Evolutionary conservation across 306 rosid genomes (phyloP).

Genomic region (Sechiopsis laciniata): DNA sequence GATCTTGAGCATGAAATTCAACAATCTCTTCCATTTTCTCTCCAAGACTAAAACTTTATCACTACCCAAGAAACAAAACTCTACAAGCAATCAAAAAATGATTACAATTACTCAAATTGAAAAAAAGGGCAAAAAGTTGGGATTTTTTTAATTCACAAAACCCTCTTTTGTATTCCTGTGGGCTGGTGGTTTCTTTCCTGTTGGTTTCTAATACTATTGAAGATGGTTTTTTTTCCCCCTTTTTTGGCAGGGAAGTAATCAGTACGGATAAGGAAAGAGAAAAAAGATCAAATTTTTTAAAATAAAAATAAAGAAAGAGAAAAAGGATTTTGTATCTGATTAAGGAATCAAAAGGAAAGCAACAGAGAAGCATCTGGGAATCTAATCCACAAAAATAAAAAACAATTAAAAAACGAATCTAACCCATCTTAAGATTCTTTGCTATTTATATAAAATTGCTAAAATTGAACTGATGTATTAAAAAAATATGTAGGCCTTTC

Average conservation of each 20-base stretch:
- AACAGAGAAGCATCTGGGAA: slow-evolving; percentile 77
- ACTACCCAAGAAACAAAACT: too few species aligned
- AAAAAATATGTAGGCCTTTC: too few species aligned
- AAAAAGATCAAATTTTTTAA: background rate
- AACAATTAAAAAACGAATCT: too few species aligned
- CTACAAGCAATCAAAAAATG: background rate
- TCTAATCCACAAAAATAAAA: too few species aligned
- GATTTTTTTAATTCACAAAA: background rate
- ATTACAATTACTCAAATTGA: too few species aligned
- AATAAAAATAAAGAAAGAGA: too few species aligned
- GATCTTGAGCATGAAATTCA: slow-evolving; percentile 28
- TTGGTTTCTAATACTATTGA: slow-evolving; percentile 25
- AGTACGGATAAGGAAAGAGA: slow-evolving; percentile 44
- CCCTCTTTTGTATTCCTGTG: slow-evolving; percentile 15
- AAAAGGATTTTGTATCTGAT: slow-evolving; percentile 31
- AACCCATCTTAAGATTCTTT: too few species aligned
- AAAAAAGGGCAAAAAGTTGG: background rate
- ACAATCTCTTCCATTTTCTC: slow-evolving; percentile 14
- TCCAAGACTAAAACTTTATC: background rate
- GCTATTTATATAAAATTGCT: too few species aligned
- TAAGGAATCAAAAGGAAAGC: slow-evolving; percentile 35
- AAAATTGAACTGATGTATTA: too few species aligned
- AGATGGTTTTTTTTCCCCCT: background rate
- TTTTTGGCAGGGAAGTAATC: background rate
- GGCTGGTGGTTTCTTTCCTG: slow-evolving; percentile 19